Conservation (phyloP, 257 asterid genomes). For the Nicotiana undulata region DNA sequence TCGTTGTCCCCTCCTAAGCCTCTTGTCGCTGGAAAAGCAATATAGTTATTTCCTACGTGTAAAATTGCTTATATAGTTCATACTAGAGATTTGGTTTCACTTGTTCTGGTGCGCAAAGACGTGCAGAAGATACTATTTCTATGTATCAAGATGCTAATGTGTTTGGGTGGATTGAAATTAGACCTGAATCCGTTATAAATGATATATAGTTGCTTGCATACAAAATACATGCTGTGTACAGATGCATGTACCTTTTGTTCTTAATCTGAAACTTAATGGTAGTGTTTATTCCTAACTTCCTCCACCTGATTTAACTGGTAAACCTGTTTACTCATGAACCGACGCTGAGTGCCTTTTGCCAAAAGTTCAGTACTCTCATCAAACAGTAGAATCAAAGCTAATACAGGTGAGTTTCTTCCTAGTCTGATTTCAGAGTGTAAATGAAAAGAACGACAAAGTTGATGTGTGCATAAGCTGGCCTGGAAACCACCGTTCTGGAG, state of each 20-base stretch:
- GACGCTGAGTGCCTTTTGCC: background rate
- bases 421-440: background rate
- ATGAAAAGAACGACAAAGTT: background rate
- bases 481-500: too few species aligned
- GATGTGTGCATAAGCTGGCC: too few species aligned
- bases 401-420: background rate
- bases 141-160: background rate
- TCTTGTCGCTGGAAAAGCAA: constrained; percentile 38
- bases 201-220: background rate
- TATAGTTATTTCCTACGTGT: constrained; percentile 20
- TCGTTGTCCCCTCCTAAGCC: constrained; percentile 88
- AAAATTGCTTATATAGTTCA: background rate
- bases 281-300: background rate
- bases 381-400: background rate
- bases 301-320: background rate
- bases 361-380: background rate
- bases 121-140: background rate
- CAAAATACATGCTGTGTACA: background rate
- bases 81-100: background rate
- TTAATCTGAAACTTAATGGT: background rate
- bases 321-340: background rate
- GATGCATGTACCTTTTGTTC: background rate
- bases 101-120: background rate
- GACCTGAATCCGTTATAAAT: background rate
- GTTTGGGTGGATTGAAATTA: background rate